Base-by-base conservation (phyloP, 192 early-diverging fungal species). In the Linnemannia exigua region DNA sequence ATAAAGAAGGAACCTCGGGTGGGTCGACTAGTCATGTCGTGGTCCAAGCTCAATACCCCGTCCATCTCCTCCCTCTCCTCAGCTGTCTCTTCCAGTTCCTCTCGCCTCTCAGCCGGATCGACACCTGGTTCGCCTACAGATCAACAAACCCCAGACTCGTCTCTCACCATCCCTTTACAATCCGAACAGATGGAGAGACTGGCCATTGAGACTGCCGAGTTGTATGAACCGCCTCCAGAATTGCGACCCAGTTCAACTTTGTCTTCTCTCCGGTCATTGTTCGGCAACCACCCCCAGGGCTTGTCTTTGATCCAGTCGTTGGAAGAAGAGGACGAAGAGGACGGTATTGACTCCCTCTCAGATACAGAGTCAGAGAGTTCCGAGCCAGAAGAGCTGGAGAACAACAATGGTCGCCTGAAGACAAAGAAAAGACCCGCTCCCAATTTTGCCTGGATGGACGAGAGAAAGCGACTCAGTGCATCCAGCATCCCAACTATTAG, bases 211-310 rank as follows among this genome's bases (percentile, higher is more conserved):
- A 3, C 58, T 63, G 2, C 58, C 1, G 58, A 63, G 25, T 14
- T 63, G 25, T 31, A 63, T 3, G 58, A 63, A 1, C 58, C 1
- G 1, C 58, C 28, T 63, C 58, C 58, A 63, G 41, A 41, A 31
- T 31, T 54, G 7, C 73, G 84, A 37, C 84, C 79, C 9, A 86
- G 84, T 33, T 86, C 84, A 20, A 86, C 84, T 20, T 33, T 86
- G 22, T 86, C 84, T 12, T 86, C 84, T 5, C 78, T 86, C 16
- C 74, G 84, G 33, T 86, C 84, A 1, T 69, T 86, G 33, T 63
- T 86, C 12, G 84, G 84, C 17, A 86, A 86, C 22, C 84, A 86
- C 54, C 84, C 84, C 0, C 84, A 86, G 46, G 84, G 84, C 15
- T 68, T 86, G 7, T 86, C 84, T 1, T 15, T 86, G 61, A 80